phyloP scores from a whole-genome alignment of 345 rosid species.

The Stellera chamaejasme region DNA sequence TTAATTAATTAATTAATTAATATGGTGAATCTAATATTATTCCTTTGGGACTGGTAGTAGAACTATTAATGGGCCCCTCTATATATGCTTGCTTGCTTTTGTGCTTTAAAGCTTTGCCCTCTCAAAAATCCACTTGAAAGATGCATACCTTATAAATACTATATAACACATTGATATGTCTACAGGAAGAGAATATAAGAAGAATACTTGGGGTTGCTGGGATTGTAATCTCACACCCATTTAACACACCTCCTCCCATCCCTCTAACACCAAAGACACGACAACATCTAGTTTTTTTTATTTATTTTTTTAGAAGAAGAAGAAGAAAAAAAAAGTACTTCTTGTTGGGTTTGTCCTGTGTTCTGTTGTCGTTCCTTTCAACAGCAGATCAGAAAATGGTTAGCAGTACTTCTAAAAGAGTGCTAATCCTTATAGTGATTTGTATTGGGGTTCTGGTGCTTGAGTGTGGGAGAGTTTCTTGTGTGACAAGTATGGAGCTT shows the following conservation, averaged over 20 bases:
- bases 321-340: slow-evolving; percentile 12
- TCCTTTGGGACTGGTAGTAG: slow-evolving; percentile 19
- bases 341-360: no score
- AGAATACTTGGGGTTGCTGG: slow-evolving; percentile 15
- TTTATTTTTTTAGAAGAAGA: slow-evolving; percentile 33
- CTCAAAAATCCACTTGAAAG: slow-evolving; percentile 27
- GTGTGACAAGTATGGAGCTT: slow-evolving; percentile 26
- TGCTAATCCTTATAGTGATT: slow-evolving; percentile 38
- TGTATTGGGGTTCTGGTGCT: slow-evolving; percentile 43
- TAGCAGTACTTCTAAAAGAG: slow-evolving; percentile 24
- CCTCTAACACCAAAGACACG: slow-evolving; percentile 23
- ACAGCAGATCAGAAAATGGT: slow-evolving; percentile 23
- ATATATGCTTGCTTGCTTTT: slow-evolving; percentile 25
- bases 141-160: slow-evolving; percentile 14
- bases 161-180: slow-evolving; percentile 36
- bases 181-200: slow-evolving; percentile 48
- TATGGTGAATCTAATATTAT: slow-evolving; percentile 41
- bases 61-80: slow-evolving; percentile 38
- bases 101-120: slow-evolving; percentile 35
- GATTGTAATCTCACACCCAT: slow-evolving; percentile 23
- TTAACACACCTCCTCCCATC: slow-evolving; percentile 20
- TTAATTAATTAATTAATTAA: slow-evolving; percentile 26
- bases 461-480: slow-evolving; percentile 28
- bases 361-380: no score
- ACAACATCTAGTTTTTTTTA: slow-evolving; percentile 22